Percentiles rank a stretch among this genome's conserved stretches.
Evolutionary conservation across 805 yeast species (phyloP).

Genomic region (Danielia oregonensis): DNA sequence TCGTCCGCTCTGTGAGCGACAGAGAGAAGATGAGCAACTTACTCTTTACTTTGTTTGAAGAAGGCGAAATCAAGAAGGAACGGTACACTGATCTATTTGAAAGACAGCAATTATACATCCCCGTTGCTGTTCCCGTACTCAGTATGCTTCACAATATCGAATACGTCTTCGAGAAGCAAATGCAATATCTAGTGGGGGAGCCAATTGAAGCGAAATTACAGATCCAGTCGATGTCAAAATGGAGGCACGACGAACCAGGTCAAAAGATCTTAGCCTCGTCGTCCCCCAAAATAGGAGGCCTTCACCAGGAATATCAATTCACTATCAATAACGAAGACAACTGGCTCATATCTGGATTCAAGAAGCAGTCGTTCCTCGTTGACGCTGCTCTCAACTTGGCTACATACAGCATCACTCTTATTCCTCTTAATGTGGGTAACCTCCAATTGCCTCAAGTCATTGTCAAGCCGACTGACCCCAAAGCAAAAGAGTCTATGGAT

Average conservation of each 20-base stretch:
- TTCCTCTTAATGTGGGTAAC: slow-evolving; percentile 78
- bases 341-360: slow-evolving; percentile 80
- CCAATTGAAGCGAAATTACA: slow-evolving; percentile 46
- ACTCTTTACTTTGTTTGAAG: slow-evolving; percentile 3
- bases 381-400: slow-evolving; percentile 15
- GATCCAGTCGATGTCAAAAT: slow-evolving; percentile 42
- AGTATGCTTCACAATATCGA: slow-evolving; percentile 60
- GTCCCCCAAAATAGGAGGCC: slow-evolving; percentile 5
- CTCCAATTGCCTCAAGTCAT: slow-evolving; percentile 53
- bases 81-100: not conserved
- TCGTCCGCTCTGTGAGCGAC: slow-evolving; percentile 8
- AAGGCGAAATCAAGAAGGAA: not conserved
- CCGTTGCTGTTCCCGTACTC: slow-evolving; percentile 60
- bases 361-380: slow-evolving; percentile 47
- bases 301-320: slow-evolving; percentile 35
- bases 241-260: slow-evolving; percentile 25
- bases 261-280: slow-evolving; percentile 9
- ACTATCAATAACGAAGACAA: slow-evolving; percentile 55
- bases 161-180: slow-evolving; percentile 33
- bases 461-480: slow-evolving; percentile 32
- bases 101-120: slow-evolving; percentile 34
- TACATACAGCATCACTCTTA: slow-evolving; percentile 43
- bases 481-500: slow-evolving; percentile 44
- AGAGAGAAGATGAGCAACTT: slow-evolving; percentile 8
- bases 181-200: slow-evolving; percentile 58